Conservation (phyloP, 1,284 basidiomycete species). For the Cystobasidium pallidum region DNA sequence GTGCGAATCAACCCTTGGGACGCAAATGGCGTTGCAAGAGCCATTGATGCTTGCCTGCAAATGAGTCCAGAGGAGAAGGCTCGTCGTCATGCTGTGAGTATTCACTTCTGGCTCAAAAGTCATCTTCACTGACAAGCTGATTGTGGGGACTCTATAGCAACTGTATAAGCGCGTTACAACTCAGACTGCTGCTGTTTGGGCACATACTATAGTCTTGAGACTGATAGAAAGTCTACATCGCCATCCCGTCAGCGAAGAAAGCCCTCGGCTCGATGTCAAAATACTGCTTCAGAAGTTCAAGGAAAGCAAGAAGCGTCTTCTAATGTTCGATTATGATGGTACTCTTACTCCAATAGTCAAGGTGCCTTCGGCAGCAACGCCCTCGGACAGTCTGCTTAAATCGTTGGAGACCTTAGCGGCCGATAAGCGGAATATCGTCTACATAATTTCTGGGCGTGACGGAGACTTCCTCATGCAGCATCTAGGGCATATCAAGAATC, state of each 20-base stretch:
- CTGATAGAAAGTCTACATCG: slow-evolving; percentile 79
- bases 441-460: slow-evolving; percentile 97
- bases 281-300: slow-evolving; percentile 70
- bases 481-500: slow-evolving; percentile 76
- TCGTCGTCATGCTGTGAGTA: slow-evolving; percentile 67
- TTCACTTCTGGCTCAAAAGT: no score
- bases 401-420: slow-evolving; percentile 72
- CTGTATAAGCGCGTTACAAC: slow-evolving; percentile 86
- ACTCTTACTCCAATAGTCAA: slow-evolving; percentile 97
- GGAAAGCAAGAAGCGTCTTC: slow-evolving; percentile 76
- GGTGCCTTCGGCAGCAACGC: slow-evolving; percentile 83
- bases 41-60: slow-evolving; percentile 83
- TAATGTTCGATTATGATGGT: slow-evolving; percentile 98
- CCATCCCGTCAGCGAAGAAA: slow-evolving; percentile 81
- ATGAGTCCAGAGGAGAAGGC: slow-evolving; percentile 81
- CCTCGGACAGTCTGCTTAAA: slow-evolving; percentile 73
- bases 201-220: slow-evolving; percentile 83
- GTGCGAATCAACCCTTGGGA: slow-evolving; percentile 88
- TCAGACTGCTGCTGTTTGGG: slow-evolving; percentile 96
- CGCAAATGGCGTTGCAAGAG: slow-evolving; percentile 79
- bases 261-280: slow-evolving; percentile 76
- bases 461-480: slow-evolving; percentile 88
- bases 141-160: slow-evolving; percentile 51
- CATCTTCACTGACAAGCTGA: background rate
- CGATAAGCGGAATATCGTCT: slow-evolving; percentile 88